phyloP scores from a whole-genome alignment of 192 early-diverging fungal genomes.

The Backusella sp. region DNA sequence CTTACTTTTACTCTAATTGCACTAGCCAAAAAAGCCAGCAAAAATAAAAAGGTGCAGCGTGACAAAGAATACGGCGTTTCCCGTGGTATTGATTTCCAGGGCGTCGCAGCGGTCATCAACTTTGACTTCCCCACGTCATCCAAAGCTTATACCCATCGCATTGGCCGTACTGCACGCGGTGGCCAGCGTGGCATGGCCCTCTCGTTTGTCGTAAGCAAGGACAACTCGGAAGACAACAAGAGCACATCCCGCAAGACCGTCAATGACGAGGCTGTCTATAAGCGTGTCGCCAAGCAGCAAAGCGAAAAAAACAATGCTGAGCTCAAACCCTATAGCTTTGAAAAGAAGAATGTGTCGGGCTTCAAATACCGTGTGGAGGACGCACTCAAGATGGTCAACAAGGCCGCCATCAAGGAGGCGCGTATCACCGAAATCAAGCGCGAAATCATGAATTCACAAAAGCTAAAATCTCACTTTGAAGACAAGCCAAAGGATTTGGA shows the following conservation, averaged over 20 bases:
- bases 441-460: constrained; percentile 95
- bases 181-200: constrained; percentile 87
- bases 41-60: constrained; percentile 46
- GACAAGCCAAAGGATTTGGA: constrained; percentile 93
- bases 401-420: constrained; percentile 79
- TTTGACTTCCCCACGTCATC: constrained; percentile 92
- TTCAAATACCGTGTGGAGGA: constrained; percentile 90
- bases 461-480: constrained; percentile 95
- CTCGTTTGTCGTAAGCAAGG: constrained; percentile 73
- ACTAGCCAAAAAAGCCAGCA: constrained; percentile 33
- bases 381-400: constrained; percentile 79
- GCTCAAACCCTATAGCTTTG: constrained; percentile 84
- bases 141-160: constrained; percentile 88
- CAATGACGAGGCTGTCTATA: constrained; percentile 70
- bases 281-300: constrained; percentile 64
- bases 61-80: constrained; percentile 95
- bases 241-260: constrained; percentile 35
- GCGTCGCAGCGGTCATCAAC: constrained; percentile 92
- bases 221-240: constrained; percentile 33
- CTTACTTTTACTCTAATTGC: no score
- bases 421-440: constrained; percentile 92
- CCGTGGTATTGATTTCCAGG: constrained; percentile 94
- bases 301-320: constrained; percentile 48
- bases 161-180: constrained; percentile 94
- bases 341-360: constrained; percentile 87